Base-by-base conservation (phyloP, 2,329 filamentous ascomycete genomes). In the Claviceps africana region DNA sequence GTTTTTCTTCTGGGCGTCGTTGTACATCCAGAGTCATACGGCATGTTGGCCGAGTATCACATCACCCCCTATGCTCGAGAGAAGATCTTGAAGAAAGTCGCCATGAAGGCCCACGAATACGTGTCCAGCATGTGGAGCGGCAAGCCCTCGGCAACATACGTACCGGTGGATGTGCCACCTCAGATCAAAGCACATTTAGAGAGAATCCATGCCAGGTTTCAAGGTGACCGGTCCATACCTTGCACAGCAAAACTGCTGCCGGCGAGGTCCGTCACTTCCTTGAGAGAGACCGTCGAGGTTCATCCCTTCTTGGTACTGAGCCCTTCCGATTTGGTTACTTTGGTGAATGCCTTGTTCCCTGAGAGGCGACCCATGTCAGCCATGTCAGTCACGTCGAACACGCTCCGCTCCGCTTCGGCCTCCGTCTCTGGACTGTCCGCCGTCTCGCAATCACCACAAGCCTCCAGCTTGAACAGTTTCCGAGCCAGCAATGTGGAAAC, bases 11-110 rank as follows among this genome's bases (percentile, higher is more conserved):
- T 88, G 47, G 85, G 86, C 60, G 84, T 88, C 51, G 80, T 97
- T 61, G 86, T 88, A 47, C 86, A 93, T 61, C 93, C 93, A 11
- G 93, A 98, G 76, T 89, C 77, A 50, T 77, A 81, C 58, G 79
- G 81, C 51, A 80, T 86, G 71, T 83, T 97, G 72, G 79, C 88
- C 53, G 88, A 95, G 61, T 91, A 95, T 65, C 88, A 95, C 69
- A 88, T 97, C 60, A 90, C 86, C 48, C 88, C 94, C 59, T 88
- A 91, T 67, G 89, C 88, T 43, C 81, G 93, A 44, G 86, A 95
- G 61, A 90, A 83, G 66, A 85, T 86, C 53, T 71, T 86, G 52
- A 83, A 83, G 61, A 85, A 91, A 64, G 84, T 96, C 53, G 88
- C 86, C 52, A 81, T 86, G 64, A 82, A 85, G 56, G 85, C 87